These are phyloP conservation scores for Candida andamanensis DNA, from an alignment of 805 yeast genomes.

Conservation along the genomic window DNA sequence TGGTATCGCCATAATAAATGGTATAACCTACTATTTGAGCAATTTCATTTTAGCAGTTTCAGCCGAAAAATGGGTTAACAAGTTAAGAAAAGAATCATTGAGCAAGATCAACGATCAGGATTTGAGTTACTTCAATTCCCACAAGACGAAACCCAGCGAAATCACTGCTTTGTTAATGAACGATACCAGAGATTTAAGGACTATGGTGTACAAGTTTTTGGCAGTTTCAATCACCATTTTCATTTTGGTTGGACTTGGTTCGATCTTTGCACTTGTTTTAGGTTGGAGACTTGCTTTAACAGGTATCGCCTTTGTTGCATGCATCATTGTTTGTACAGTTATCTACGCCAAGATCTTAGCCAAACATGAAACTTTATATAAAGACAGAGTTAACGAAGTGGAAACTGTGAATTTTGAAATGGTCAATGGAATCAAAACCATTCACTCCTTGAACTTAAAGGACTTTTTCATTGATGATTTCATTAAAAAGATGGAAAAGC, in stretches of 20 bases:
- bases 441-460: slow-evolving; percentile 53
- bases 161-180: slow-evolving; percentile 67
- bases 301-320: slow-evolving; percentile 71
- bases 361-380: slow-evolving; percentile 55
- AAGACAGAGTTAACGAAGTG: slow-evolving; percentile 46
- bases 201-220: slow-evolving; percentile 57
- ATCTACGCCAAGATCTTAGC: slow-evolving; percentile 50
- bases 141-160: slow-evolving; percentile 42
- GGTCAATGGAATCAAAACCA: slow-evolving; percentile 56
- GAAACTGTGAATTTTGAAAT: slow-evolving; percentile 53
- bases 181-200: slow-evolving; percentile 74
- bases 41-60: slow-evolving; percentile 47
- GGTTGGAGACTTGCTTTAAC: slow-evolving; percentile 90
- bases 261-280: slow-evolving; percentile 67
- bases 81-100: slow-evolving; percentile 48
- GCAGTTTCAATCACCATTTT: slow-evolving; percentile 49
- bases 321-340: slow-evolving; percentile 48
- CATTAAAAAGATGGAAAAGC: slow-evolving; percentile 16
- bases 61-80: slow-evolving; percentile 64
- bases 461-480: slow-evolving; percentile 41
- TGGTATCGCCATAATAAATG: slow-evolving; percentile 59
- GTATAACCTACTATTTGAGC: slow-evolving; percentile 48
- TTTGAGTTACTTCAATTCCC: slow-evolving; percentile 45
- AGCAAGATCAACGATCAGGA: slow-evolving; percentile 46
- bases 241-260: slow-evolving; percentile 53